Evolutionary conservation across 352 stramenopile species (phyloP), one percentile per base, ranked within the genome.

Genomic region (Phytophthora capsici): DNA sequence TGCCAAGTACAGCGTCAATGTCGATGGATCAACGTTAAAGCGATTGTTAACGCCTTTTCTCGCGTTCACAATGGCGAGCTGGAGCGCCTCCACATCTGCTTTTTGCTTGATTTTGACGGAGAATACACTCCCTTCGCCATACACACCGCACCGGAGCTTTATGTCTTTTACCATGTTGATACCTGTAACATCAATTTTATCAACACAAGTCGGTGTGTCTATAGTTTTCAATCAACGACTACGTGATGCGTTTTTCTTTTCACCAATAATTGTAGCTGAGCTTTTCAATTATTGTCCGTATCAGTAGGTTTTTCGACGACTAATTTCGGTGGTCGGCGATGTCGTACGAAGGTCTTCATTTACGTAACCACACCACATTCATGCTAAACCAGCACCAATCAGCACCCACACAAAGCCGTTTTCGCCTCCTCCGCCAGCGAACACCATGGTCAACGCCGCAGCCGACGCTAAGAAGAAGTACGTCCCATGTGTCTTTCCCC

Each of bases 401-500:
- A 51, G 36, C 34, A 60, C 16, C 30, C 58, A 49, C 50, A 61
- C 28, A 70, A 61, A 71, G 63, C 49, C 63, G n/a, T n/a, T n/a
- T n/a, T n/a, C n/a, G n/a, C n/a, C n/a, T n/a, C n/a, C 58, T 43
- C 16, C 26, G 14, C 40, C 56, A 66, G 41, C 48, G 22, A 43
- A 36, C 45, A 58, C 58, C 38, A 92, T 92, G 84, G 68, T 78
- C 45, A 90, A 89, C 74, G 65, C 84, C 69, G 80, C 81, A 41
- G 84, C 84, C n/a, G 81, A 92, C 73, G 81, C 81, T 48, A 92
- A 92, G 84, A 92, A 92, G 76, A 90, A 89, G 84, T 92, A 62
- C 60, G 81, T 69, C 17, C n/a, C 37, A n/a, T n/a, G 25, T 45
- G 51, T 22, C 17, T 34, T 7, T 14, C 6, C 26, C n/a, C 25